Evolutionary conservation across 768 basidiomycete species (phyloP).

Genomic region (Pisolithus sp.): DNA sequence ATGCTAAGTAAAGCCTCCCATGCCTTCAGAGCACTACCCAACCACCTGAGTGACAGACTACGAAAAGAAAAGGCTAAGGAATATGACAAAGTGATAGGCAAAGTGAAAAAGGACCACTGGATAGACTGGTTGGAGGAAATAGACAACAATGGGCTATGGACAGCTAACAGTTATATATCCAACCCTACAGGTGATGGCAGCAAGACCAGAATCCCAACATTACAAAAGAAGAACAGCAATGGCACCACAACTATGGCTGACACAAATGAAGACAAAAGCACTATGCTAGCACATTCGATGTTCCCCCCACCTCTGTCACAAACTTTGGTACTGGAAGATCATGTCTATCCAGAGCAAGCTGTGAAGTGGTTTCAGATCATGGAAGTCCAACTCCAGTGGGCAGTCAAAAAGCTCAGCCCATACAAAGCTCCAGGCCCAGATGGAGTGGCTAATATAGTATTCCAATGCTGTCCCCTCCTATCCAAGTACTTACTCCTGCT

Average conservation of each 20-base stretch:
- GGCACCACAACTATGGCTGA: not conserved
- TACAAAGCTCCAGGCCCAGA: conserved; percentile 22
- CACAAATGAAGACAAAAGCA: conserved; percentile 17
- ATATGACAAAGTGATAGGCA: conserved; percentile 9
- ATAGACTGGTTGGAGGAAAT: conserved; percentile 22
- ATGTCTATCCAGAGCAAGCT: not conserved
- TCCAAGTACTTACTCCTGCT: too few species aligned
- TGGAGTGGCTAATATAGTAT: conserved; percentile 21
- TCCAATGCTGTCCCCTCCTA: conserved; percentile 14
- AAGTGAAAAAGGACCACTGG: conserved; percentile 17
- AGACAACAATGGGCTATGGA: conserved; percentile 13
- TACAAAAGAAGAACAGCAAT: not conserved
- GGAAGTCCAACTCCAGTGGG: not conserved
- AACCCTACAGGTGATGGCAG: not conserved
- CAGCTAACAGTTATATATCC: conserved; percentile 16
- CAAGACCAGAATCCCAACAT: not conserved
- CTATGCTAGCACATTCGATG: conserved; percentile 13
- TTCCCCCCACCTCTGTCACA: conserved; percentile 15
- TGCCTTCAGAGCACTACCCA: not conserved
- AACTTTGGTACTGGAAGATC: not conserved
- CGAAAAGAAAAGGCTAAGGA: conserved; percentile 4
- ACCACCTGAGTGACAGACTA: conserved; percentile 22
- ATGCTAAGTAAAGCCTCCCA: conserved; percentile 7
- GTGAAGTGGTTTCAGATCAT: conserved; percentile 2
- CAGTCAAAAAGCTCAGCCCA: conserved; percentile 8